Evolutionary conservation across 1,139 yeast species (phyloP).

Genomic region (Pichia kudriavzevii): DNA sequence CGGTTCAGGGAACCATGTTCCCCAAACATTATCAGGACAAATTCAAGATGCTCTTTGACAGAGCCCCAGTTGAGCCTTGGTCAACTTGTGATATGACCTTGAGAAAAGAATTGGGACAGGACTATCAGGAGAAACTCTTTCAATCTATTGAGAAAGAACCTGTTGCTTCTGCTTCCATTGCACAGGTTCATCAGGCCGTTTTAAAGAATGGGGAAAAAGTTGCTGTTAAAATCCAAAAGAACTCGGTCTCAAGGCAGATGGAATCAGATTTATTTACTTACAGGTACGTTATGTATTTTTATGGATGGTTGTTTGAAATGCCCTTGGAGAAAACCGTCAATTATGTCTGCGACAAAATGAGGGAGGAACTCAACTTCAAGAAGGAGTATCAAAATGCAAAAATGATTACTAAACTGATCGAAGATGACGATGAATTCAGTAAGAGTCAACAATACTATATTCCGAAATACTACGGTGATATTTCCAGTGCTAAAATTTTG

Average conservation of each 20-base stretch:
- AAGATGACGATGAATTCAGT: slow-evolving; percentile 30
- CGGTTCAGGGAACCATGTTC: slow-evolving; percentile 60
- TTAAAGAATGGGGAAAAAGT: slow-evolving; percentile 47
- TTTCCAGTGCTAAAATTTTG: slow-evolving; percentile 45
- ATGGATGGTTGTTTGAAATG: slow-evolving; percentile 53
- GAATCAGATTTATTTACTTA: slow-evolving; percentile 54
- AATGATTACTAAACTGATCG: slow-evolving; percentile 28
- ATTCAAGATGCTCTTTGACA: slow-evolving; percentile 54
- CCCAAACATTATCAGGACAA: slow-evolving; percentile 54
- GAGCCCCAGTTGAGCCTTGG: slow-evolving; percentile 68
- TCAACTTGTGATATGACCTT: slow-evolving; percentile 40
- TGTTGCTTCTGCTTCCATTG: slow-evolving; percentile 66
- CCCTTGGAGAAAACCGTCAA: slow-evolving; percentile 53
- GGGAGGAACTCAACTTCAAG: slow-evolving; percentile 54
- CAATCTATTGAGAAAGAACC: slow-evolving; percentile 44
- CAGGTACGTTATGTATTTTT: slow-evolving; percentile 42
- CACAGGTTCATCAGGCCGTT: slow-evolving; percentile 59
- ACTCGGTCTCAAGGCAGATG: slow-evolving; percentile 50
- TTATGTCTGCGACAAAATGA: slow-evolving; percentile 51
- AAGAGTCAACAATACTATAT: slow-evolving; percentile 35
- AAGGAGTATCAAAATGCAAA: slow-evolving; percentile 50
- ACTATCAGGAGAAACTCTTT: slow-evolving; percentile 41
- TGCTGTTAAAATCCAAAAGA: slow-evolving; percentile 66
- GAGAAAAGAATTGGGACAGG: slow-evolving; percentile 37
- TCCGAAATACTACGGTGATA: slow-evolving; percentile 44